Conservation (phyloP, 345 rosid genomes). For the Physaria fendleri region DNA sequence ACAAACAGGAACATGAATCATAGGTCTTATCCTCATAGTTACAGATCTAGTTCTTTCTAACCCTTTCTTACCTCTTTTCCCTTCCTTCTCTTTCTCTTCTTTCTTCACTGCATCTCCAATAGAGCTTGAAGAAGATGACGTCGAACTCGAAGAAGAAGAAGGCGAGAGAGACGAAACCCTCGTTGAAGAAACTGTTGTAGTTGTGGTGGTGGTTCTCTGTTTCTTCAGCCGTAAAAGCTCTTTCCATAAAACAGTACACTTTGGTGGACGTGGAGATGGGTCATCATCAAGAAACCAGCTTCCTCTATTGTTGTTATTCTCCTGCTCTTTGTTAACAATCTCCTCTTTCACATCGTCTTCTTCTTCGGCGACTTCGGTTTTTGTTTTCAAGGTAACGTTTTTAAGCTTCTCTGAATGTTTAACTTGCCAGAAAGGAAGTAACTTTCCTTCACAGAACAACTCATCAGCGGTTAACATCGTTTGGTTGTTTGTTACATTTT, state of each 20-base stretch:
- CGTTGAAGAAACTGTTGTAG: conserved; percentile 42
- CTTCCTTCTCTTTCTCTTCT: conserved; percentile 48
- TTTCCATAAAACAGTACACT: conserved; percentile 93
- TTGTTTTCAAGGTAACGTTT: conserved; percentile 42
- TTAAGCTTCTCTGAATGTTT: conserved; percentile 66
- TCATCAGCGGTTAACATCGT: conserved; percentile 77
- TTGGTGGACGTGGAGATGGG: conserved; percentile 96
- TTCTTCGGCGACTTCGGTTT: conserved; percentile 22
- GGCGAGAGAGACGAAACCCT: conserved; percentile 61
- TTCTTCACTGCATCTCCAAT: conserved; percentile 36
- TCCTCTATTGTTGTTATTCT: conserved; percentile 26
- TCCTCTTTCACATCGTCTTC: conserved; percentile 19
- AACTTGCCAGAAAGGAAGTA: conserved; percentile 84
- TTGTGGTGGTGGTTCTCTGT: conserved; percentile 51
- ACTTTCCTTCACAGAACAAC: conserved; percentile 80
- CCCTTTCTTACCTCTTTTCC: conserved; percentile 69
- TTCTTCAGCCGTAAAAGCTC: conserved; percentile 82
- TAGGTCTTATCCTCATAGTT: conserved; percentile 71
- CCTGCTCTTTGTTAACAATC: conserved; percentile 29
- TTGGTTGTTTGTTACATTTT: conserved; percentile 35
- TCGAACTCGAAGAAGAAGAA: conserved; percentile 56
- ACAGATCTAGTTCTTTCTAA: conserved; percentile 78
- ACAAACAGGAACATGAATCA: conserved; percentile 81
- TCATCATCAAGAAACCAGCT: conserved; percentile 90
- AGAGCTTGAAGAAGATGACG: conserved; percentile 63